Conservation (phyloP, 768 basidiomycete genomes). For the Atractiella rhizophila region DNA sequence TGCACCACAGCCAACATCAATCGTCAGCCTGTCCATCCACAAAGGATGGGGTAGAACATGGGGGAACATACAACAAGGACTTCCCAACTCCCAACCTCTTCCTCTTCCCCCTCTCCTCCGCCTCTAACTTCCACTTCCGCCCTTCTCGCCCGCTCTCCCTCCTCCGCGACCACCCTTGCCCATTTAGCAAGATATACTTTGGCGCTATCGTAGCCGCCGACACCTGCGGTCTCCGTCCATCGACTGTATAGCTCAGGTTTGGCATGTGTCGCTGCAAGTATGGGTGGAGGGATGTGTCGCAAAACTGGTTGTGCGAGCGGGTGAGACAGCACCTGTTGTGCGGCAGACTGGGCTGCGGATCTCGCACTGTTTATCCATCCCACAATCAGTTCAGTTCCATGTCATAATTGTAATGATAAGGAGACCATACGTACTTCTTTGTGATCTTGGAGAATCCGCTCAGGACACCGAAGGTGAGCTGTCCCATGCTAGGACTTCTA, state of each 20-base stretch:
- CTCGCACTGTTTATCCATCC: conserved; percentile 7
- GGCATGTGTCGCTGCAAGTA: conserved; percentile 50
- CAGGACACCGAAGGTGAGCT: conserved; percentile 29
- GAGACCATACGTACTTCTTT: conserved; percentile 24
- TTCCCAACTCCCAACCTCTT: conserved; percentile 64
- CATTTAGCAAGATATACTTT: conserved; percentile 86
- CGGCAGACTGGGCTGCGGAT: conserved; percentile 53
- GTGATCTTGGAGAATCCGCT: conserved; percentile 88
- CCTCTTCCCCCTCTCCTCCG: conserved; percentile 32
- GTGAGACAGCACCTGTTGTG: conserved; percentile 81
- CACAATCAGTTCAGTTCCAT: background rate
- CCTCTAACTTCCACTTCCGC: conserved; percentile 32
- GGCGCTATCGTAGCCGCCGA: conserved; percentile 89
- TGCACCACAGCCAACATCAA: conserved; percentile 8
- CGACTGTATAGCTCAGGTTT: conserved; percentile 35
- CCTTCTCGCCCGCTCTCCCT: conserved; percentile 68
- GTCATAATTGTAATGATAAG: background rate
- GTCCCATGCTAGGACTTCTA: conserved; percentile 11
- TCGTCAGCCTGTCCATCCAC: too few species aligned
- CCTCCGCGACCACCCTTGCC: conserved; percentile 81
- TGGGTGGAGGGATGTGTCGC: conserved; percentile 84
- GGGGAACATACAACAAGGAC: conserved; percentile 23
- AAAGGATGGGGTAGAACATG: background rate
- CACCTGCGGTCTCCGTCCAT: conserved; percentile 75
- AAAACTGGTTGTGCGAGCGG: conserved; percentile 87